phyloP scores from a whole-genome alignment of 2,329 filamentous ascomycete genomes.

The Byssothecium circinans region DNA sequence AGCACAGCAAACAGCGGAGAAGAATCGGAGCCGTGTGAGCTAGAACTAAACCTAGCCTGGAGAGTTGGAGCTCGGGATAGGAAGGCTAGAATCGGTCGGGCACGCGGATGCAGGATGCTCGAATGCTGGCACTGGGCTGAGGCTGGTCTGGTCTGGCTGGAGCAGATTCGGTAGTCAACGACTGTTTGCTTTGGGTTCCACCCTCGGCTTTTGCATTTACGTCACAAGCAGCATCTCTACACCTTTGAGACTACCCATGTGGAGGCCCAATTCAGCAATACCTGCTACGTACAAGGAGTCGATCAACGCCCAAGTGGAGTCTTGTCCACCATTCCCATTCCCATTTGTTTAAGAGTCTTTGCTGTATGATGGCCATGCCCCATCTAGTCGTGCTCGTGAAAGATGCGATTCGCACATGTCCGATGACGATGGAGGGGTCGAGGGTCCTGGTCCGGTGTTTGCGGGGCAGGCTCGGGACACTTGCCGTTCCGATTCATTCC shows the following conservation, averaged over 20 bases:
- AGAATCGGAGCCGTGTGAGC: background rate
- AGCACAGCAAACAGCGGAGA: slow-evolving; percentile 1
- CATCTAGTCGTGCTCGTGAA: slow-evolving; percentile 25
- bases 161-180: slow-evolving; percentile 23
- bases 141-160: no score
- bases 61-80: slow-evolving; percentile 24
- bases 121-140: slow-evolving; percentile 38
- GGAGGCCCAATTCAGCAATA: no score
- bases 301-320: background rate
- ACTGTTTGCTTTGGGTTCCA: no score
- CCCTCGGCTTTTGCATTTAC: slow-evolving; percentile 36
- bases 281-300: background rate
- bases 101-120: no score
- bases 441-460: slow-evolving; percentile 10
- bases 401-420: slow-evolving; percentile 4
- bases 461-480: slow-evolving; percentile 24
- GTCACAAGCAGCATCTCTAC: slow-evolving; percentile 28
- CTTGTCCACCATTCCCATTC: slow-evolving; percentile 9
- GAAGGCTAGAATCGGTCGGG: slow-evolving; percentile 44
- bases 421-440: slow-evolving; percentile 27
- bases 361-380: no score
- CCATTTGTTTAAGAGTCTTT: no score
- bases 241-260: slow-evolving; percentile 7
- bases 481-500: slow-evolving; percentile 20
- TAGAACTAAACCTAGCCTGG: no score